phyloP scores from a whole-genome alignment of 2,329 filamentous ascomycete genomes.

The Calonectria montana region DNA sequence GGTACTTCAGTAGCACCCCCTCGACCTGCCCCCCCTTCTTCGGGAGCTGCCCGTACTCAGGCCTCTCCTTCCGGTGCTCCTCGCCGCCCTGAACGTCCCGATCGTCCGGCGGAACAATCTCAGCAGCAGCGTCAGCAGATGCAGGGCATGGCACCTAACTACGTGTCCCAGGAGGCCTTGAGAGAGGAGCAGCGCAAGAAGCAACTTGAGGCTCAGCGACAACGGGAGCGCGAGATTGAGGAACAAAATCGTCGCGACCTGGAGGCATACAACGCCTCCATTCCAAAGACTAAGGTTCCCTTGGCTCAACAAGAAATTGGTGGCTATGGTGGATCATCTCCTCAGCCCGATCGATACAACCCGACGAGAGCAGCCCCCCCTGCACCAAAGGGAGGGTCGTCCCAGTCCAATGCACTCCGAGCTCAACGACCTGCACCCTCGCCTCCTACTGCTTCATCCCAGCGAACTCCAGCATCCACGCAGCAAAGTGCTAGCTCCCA shows the following conservation, averaged over 20 bases:
- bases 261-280: slow-evolving; percentile 89
- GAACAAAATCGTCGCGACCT: slow-evolving; percentile 80
- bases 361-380: slow-evolving; percentile 87
- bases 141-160: slow-evolving; percentile 67
- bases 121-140: slow-evolving; percentile 69
- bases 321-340: slow-evolving; percentile 55
- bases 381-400: slow-evolving; percentile 69
- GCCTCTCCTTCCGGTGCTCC: slow-evolving; percentile 50
- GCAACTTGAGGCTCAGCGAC: slow-evolving; percentile 69
- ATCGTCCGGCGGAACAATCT: slow-evolving; percentile 53
- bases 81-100: slow-evolving; percentile 56
- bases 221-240: slow-evolving; percentile 63
- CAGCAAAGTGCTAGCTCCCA: slow-evolving; percentile 63
- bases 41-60: slow-evolving; percentile 54
- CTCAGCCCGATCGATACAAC: slow-evolving; percentile 79
- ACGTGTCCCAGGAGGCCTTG: slow-evolving; percentile 61
- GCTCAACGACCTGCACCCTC: slow-evolving; percentile 89
- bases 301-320: slow-evolving; percentile 92
- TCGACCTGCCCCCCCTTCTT: slow-evolving; percentile 66
- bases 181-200: slow-evolving; percentile 71
- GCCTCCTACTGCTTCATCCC: slow-evolving; percentile 55
- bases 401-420: slow-evolving; percentile 66
- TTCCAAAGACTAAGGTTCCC: slow-evolving; percentile 84
- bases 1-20: slow-evolving; percentile 74
- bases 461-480: slow-evolving; percentile 59